These are phyloP conservation scores for Lumnitzera littorea DNA, from an alignment of 345 rosid species.

Conservation along the genomic window DNA sequence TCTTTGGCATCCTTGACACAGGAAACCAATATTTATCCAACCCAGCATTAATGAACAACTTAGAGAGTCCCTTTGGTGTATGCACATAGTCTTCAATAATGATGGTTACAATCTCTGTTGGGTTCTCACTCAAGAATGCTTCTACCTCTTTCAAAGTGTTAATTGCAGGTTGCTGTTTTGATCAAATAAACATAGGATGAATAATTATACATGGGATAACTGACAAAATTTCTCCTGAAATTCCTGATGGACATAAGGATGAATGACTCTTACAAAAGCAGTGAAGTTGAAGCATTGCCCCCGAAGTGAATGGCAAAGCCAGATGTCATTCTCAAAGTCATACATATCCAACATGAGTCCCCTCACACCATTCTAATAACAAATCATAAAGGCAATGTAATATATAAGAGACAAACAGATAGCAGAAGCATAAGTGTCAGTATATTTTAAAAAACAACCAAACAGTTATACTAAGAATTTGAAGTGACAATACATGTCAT, in stretches of 20 bases:
- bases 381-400: constrained; percentile 14
- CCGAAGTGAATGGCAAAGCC: constrained; percentile 95
- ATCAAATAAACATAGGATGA: constrained; percentile 4
- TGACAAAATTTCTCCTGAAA: background rate
- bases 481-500: too few relatives aligned
- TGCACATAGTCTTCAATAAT: constrained; percentile 92
- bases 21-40: constrained; percentile 84
- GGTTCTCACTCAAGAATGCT: constrained; percentile 68
- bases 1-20: constrained; percentile 82
- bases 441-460: too few relatives aligned
- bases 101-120: constrained; percentile 82
- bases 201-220: background rate
- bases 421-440: too few relatives aligned
- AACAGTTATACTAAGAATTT: too few relatives aligned
- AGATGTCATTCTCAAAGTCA: constrained; percentile 70
- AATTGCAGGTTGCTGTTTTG: constrained; percentile 78
- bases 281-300: constrained; percentile 98
- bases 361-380: constrained; percentile 83
- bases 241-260: constrained; percentile 8
- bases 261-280: constrained; percentile 61
- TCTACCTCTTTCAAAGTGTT: constrained; percentile 84
- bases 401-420: background rate
- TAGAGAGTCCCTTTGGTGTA: constrained; percentile 71
- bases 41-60: constrained; percentile 68
- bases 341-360: constrained; percentile 98